Conservation (phyloP, 768 basidiomycete species). For the Boletus sp. region DNA sequence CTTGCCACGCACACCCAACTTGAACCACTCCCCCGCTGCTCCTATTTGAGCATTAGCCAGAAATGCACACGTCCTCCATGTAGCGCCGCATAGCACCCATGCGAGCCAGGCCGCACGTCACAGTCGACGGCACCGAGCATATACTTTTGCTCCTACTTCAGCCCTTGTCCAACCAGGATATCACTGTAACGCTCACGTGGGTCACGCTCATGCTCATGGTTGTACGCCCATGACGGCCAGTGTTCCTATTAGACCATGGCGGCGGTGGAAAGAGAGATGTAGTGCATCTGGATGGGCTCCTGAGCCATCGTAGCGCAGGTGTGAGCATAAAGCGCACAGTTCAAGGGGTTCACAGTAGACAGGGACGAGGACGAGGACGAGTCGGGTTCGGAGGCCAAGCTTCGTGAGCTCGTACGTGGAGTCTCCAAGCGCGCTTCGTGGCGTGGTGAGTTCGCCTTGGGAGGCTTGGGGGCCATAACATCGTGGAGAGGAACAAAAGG, state of each 20-base stretch:
- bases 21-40: not conserved
- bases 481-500: conserved; percentile 21
- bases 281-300: conserved; percentile 21
- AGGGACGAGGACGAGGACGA: conserved; percentile 23
- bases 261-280: not conserved
- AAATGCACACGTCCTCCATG: too few relatives aligned
- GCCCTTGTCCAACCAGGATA: not conserved
- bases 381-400: conserved; percentile 16
- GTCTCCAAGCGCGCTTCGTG: too few relatives aligned
- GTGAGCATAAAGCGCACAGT: conserved; percentile 15
- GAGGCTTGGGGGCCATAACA: conserved; percentile 18
- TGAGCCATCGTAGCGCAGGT: conserved; percentile 9
- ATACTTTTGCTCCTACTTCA: conserved; percentile 4
- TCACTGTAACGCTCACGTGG: not conserved
- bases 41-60: not conserved
- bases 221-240: conserved; percentile 4
- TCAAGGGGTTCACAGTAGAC: conserved; percentile 20
- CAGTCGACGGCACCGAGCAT: too few relatives aligned
- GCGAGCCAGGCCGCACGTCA: too few relatives aligned
- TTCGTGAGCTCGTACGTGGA: conserved; percentile 23
- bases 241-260: not conserved
- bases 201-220: conserved; percentile 1
- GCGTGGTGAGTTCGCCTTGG: too few relatives aligned
- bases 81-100: too few relatives aligned
- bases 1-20: conserved; percentile 13